Percentiles rank a stretch among this genome's conserved stretches.
Conservation (phyloP, 495 filamentous ascomycete genomes). For the Penicillium mononematosum region DNA sequence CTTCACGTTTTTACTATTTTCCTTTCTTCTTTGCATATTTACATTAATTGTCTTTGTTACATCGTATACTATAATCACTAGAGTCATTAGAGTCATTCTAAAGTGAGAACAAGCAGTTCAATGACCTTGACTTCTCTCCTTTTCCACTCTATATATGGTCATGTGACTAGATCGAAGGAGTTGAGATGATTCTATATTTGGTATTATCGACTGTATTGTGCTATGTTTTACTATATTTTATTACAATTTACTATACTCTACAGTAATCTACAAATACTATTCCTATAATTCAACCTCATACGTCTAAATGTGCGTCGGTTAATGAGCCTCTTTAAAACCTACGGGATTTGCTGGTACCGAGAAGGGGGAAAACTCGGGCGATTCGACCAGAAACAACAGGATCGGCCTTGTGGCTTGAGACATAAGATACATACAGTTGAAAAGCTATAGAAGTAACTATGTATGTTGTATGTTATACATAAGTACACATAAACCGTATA, state of each 20-base stretch:
- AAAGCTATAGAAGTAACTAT: not conserved
- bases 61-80: not conserved
- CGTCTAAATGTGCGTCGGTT: not conserved
- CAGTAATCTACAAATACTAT: not conserved
- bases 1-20: conserved; percentile 5
- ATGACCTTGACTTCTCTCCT: not conserved
- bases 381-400: not conserved
- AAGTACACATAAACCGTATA: not conserved
- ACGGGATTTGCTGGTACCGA: conserved; percentile 11
- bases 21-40: not conserved
- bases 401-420: not conserved
- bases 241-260: not conserved
- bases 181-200: not conserved
- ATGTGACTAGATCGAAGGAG: conserved; percentile 9
- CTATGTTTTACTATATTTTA: not conserved
- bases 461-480: not conserved
- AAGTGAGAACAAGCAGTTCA: not conserved
- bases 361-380: conserved; percentile 6
- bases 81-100: not conserved
- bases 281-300: not conserved
- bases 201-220: not conserved
- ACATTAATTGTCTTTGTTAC: not conserved
- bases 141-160: conserved; percentile 5
- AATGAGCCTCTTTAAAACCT: conserved; percentile 5
- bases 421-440: not conserved